These are phyloP conservation scores for Paraphaeosphaeria sporulosa DNA, from an alignment of 2,329 filamentous ascomycete genomes.

Conservation along the genomic window DNA sequence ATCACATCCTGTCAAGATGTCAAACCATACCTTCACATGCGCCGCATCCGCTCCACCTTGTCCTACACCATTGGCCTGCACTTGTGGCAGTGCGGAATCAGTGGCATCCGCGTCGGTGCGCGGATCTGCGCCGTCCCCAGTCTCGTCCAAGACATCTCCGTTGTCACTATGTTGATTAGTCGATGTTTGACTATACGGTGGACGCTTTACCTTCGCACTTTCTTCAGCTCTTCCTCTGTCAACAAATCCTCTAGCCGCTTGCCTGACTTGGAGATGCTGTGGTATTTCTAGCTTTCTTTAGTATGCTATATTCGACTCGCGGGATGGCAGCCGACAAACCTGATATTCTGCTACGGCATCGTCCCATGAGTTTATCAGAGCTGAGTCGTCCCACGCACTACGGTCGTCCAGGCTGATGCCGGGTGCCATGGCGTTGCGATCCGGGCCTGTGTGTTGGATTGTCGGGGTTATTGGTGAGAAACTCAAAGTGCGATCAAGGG, in stretches of 20 bases:
- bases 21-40: constrained; percentile 38
- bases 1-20: constrained; percentile 18
- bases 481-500: neutral
- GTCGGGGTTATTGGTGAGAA: neutral
- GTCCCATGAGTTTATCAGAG: constrained; percentile 45
- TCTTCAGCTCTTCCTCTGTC: constrained; percentile 39
- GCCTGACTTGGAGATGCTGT: constrained; percentile 46
- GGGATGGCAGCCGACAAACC: constrained; percentile 22
- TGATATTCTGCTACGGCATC: constrained; percentile 48
- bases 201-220: constrained; percentile 37
- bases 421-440: constrained; percentile 28
- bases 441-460: neutral
- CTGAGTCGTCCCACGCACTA: constrained; percentile 50
- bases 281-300: constrained; percentile 41
- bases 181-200: constrained; percentile 1
- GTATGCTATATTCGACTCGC: neutral
- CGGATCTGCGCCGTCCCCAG: constrained; percentile 24
- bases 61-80: constrained; percentile 25
- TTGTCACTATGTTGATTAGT: constrained; percentile 35
- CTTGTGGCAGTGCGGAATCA: constrained; percentile 30
- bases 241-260: constrained; percentile 47
- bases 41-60: constrained; percentile 9
- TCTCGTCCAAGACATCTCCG: constrained; percentile 39
- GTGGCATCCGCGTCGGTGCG: constrained; percentile 34
- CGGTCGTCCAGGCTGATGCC: constrained; percentile 38